A percentile compares a stretch with the other conserved stretches of the same genome.
Conservation (phyloP, 352 stramenopile species). For the Pythium periplocum region DNA sequence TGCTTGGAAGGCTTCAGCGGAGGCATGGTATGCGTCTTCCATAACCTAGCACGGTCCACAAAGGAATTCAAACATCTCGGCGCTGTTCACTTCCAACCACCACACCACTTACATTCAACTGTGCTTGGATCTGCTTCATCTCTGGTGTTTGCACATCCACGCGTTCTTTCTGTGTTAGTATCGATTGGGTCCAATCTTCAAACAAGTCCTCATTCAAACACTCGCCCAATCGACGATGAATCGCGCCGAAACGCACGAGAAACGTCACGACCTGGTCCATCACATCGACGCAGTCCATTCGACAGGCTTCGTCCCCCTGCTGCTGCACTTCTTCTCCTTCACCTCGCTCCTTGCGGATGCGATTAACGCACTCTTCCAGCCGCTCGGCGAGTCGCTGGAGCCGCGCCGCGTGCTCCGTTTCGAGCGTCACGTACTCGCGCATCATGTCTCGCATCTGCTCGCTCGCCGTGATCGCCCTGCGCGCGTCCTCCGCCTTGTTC, state of each 20-base stretch:
- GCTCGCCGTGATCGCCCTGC: slow-evolving; percentile 15
- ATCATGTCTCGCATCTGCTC: slow-evolving; percentile 25
- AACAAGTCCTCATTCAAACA: slow-evolving; percentile 19
- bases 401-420: slow-evolving; percentile 19
- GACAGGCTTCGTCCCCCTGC: slow-evolving; percentile 4
- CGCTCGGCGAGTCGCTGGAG: slow-evolving; percentile 14
- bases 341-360: slow-evolving; percentile 9
- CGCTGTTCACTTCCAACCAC: slow-evolving; percentile 2
- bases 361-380: slow-evolving; percentile 21
- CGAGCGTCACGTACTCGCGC: slow-evolving; percentile 22
- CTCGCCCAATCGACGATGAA: slow-evolving; percentile 23
- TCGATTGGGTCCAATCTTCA: slow-evolving; percentile 17
- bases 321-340: slow-evolving; percentile 10
- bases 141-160: slow-evolving; percentile 13
- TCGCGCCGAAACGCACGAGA: slow-evolving; percentile 23
- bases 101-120: slow-evolving; percentile 8
- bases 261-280: slow-evolving; percentile 33
- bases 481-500: slow-evolving; percentile 11
- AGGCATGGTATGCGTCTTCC: background rate
- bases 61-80: slow-evolving; percentile 1
- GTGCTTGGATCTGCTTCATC: background rate
- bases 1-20: background rate
- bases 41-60: background rate
- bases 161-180: slow-evolving; percentile 14
- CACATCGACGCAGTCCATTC: slow-evolving; percentile 16